Conservation (phyloP, 257 asterid genomes). For the Thymus quinquecostatus region DNA sequence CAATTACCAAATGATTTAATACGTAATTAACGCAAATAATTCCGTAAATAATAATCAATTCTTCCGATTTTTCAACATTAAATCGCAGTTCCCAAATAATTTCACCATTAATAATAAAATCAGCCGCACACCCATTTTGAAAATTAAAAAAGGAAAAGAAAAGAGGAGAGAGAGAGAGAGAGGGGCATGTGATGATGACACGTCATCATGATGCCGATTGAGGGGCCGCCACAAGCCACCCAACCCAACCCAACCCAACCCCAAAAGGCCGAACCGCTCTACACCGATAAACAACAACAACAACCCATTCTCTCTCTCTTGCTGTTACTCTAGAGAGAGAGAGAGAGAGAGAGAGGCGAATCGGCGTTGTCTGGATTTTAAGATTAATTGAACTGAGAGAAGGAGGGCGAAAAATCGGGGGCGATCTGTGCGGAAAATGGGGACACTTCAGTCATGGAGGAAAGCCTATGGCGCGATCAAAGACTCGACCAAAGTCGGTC, state of each 20-base stretch:
- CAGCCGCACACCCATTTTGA: no score
- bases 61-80: not conserved
- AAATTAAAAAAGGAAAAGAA: not conserved
- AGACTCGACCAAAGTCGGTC: slow-evolving; percentile 92
- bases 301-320: slow-evolving; percentile 13
- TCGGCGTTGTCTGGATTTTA: slow-evolving; percentile 23
- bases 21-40: not conserved
- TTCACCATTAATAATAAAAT: not conserved
- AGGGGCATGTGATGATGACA: slow-evolving; percentile 18
- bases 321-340: slow-evolving; percentile 30
- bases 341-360: slow-evolving; percentile 27
- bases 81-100: not conserved
- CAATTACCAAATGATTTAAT: not conserved
- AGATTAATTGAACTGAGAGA: slow-evolving; percentile 20
- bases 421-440: slow-evolving; percentile 65
- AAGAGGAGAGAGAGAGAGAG: not conserved
- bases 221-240: slow-evolving; percentile 32
- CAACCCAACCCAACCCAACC: slow-evolving; percentile 24
- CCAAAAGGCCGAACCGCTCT: slow-evolving; percentile 3
- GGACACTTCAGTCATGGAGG: slow-evolving; percentile 91
- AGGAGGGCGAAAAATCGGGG: slow-evolving; percentile 18
- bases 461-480: slow-evolving; percentile 91
- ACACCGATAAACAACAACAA: slow-evolving; percentile 22
- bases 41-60: not conserved
- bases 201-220: slow-evolving; percentile 12